These are phyloP conservation scores for Allomyces arbusculus DNA, from an alignment of 192 early-diverging fungal species.

Conservation along the genomic window DNA sequence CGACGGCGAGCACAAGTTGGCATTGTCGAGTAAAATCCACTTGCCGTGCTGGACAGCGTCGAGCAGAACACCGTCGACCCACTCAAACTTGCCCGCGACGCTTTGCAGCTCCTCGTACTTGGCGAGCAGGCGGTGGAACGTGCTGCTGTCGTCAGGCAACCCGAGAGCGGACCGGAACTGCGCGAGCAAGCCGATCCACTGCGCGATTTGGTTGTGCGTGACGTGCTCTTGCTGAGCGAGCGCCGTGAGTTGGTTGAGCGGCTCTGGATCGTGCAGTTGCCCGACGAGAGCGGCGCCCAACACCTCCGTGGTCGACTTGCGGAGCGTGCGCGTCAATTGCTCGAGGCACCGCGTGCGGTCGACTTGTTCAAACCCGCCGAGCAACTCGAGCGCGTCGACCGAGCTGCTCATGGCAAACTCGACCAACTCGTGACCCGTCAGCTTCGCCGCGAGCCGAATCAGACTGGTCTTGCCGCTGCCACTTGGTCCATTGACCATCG, in stretches of 20 bases:
- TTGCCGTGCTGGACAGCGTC: constrained; percentile 29
- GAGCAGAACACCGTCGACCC: constrained; percentile 88
- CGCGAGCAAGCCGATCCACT: not conserved
- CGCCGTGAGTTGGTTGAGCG: not conserved
- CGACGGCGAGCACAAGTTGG: constrained; percentile 82
- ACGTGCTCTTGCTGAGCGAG: not conserved
- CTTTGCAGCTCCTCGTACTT: constrained; percentile 6
- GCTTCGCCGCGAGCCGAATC: constrained; percentile 55
- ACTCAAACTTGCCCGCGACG: constrained; percentile 75
- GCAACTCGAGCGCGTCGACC: constrained; percentile 81
- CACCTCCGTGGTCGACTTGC: constrained; percentile 16
- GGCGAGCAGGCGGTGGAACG: too few species aligned
- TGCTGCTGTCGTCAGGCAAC: too few species aligned
- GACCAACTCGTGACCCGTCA: constrained; percentile 62
- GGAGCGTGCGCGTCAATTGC: constrained; percentile 20
- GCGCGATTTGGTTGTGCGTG: not conserved
- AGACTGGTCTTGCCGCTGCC: constrained; percentile 75
- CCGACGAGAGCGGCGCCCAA: constrained; percentile 6
- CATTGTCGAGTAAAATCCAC: constrained; percentile 91
- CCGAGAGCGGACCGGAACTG: too few species aligned
- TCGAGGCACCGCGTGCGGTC: constrained; percentile 55
- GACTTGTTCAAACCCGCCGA: constrained; percentile 95
- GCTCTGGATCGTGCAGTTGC: not conserved
- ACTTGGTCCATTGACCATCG: constrained; percentile 67
- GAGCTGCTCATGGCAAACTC: constrained; percentile 93